phyloP scores from a whole-genome alignment of 1,139 yeast species.

The Saccharomyces hybrid region DNA sequence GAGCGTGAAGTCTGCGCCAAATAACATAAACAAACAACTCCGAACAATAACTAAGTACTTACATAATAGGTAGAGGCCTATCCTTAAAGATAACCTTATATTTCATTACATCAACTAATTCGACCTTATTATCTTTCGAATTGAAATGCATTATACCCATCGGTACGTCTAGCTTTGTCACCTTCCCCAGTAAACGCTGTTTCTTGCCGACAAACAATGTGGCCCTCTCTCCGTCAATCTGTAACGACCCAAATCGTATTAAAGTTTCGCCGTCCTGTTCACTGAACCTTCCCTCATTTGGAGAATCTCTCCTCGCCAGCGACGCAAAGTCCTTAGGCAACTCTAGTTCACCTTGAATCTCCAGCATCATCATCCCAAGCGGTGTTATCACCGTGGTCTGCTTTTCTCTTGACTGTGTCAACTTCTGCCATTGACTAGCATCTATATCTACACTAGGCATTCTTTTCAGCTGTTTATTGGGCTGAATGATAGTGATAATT shows the following conservation, averaged over 20 bases:
- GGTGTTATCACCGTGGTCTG: constrained; percentile 35
- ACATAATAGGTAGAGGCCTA: constrained; percentile 72
- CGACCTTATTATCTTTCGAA: constrained; percentile 31
- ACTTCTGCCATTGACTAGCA: constrained; percentile 14
- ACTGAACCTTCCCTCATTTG: constrained; percentile 24
- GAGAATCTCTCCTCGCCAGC: constrained; percentile 19
- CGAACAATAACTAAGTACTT: constrained; percentile 9
- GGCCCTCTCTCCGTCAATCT: constrained; percentile 46
- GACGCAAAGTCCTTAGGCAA: constrained; percentile 40
- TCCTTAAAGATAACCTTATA: constrained; percentile 53
- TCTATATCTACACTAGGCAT: constrained; percentile 27
- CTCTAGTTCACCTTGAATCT: constrained; percentile 65
- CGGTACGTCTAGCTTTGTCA: constrained; percentile 52
- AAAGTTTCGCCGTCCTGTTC: constrained; percentile 34
- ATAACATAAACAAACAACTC: background rate
- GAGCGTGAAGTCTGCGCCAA: background rate
- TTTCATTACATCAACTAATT: constrained; percentile 50
- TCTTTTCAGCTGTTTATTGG: background rate
- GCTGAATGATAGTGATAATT: background rate
- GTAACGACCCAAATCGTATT: constrained; percentile 51
- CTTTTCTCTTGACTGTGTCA: constrained; percentile 10
- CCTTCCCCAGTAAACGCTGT: constrained; percentile 53
- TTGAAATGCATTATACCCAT: constrained; percentile 49
- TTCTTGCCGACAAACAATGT: constrained; percentile 57
- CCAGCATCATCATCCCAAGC: constrained; percentile 50